Percentiles rank a stretch among this genome's conserved stretches.
Evolutionary conservation across 345 rosid species (phyloP).

Genomic region (Carallia brachiata): DNA sequence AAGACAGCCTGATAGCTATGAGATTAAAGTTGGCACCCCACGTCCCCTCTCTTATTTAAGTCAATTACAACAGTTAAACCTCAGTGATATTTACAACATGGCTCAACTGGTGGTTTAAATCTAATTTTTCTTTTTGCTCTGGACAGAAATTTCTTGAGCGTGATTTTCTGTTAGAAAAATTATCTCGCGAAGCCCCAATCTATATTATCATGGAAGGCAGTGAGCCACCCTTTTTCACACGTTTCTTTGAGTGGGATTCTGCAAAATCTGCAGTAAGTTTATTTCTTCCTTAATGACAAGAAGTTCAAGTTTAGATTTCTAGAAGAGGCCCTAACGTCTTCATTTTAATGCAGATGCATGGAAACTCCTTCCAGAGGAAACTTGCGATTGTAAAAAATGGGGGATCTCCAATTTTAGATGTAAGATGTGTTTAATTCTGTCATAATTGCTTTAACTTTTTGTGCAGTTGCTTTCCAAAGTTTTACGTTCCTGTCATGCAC

Average conservation of each 20-base stretch:
- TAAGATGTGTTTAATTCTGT: conserved; percentile 34
- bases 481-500: not conserved
- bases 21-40: too few relatives aligned
- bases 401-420: conserved; percentile 62
- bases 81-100: not conserved
- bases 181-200: conserved; percentile 67
- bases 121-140: not conserved
- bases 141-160: conserved; percentile 76
- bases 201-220: conserved; percentile 79
- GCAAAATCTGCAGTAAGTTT: conserved; percentile 71
- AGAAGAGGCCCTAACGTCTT: conserved; percentile 15
- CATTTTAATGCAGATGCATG: conserved; percentile 70
- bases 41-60: too few relatives aligned
- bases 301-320: not conserved
- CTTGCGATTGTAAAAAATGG: conserved; percentile 76
- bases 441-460: conserved; percentile 5
- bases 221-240: conserved; percentile 93
- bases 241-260: conserved; percentile 94
- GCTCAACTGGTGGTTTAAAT: not conserved
- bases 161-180: conserved; percentile 73
- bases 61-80: too few relatives aligned
- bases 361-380: conserved; percentile 91
- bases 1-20: too few relatives aligned
- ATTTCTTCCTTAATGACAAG: not conserved
- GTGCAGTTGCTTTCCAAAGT: not conserved